Conservation (phyloP, 129 eudicot genomes). For the Glebionis coronaria region DNA sequence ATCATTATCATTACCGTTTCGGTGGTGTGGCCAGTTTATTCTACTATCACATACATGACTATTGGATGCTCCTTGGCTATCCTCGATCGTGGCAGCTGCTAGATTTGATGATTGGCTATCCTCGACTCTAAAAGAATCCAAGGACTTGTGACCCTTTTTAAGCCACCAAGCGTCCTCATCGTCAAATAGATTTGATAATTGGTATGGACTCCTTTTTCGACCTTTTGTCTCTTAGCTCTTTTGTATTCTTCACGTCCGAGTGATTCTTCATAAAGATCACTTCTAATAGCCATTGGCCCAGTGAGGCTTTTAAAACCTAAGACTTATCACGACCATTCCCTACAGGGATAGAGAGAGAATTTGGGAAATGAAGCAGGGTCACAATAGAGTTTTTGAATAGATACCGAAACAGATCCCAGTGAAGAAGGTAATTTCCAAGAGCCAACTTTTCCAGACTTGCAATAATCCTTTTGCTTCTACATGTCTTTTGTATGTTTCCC, state of each 20-base stretch:
- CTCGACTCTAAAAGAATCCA: conserved; percentile 30
- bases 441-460: conserved; percentile 29
- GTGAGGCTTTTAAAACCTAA: no score
- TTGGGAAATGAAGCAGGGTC: conserved; percentile 58
- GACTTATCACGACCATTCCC: conserved; percentile 54
- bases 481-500: no score
- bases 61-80: conserved; percentile 98
- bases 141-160: conserved; percentile 48
- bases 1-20: conserved; percentile 48
- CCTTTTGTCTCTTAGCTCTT: conserved; percentile 70
- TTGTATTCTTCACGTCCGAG: conserved; percentile 95
- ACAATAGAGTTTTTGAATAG: conserved; percentile 45
- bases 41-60: conserved; percentile 92
- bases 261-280: conserved; percentile 49
- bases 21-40: conserved; percentile 76
- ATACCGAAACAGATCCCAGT: conserved; percentile 20
- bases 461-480: conserved; percentile 32
- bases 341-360: conserved; percentile 21
- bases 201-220: conserved; percentile 49
- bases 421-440: conserved; percentile 31
- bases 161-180: conserved; percentile 93
- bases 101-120: conserved; percentile 76
- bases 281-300: conserved; percentile 30
- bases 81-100: conserved; percentile 87
- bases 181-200: conserved; percentile 33